Evolutionary conservation across 2,329 filamentous ascomycete species (phyloP).

Genomic region (Lasiodiplodia gonubiensis): DNA sequence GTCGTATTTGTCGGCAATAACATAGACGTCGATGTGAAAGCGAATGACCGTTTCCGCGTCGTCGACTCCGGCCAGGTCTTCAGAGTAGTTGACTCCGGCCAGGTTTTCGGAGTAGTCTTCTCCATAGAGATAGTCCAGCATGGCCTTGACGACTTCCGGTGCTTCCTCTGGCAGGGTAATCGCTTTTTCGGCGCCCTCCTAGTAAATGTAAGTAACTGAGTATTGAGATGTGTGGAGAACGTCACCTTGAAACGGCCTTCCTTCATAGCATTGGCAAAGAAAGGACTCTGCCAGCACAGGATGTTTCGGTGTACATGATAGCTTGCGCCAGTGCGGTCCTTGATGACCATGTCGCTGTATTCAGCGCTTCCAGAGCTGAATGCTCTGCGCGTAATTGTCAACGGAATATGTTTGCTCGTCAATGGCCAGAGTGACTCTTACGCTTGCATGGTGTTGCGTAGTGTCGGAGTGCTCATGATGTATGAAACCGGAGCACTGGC

Average conservation of each 20-base stretch:
- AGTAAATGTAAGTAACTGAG: neutral
- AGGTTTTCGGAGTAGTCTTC: neutral
- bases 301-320: neutral
- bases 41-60: neutral
- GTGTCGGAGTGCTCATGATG: neutral
- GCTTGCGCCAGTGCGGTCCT: neutral
- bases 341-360: neutral
- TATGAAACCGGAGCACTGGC: too few species aligned
- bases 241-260: neutral
- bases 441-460: neutral
- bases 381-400: neutral
- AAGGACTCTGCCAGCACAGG: neutral
- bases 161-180: neutral
- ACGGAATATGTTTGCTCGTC: neutral
- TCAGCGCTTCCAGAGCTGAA: neutral
- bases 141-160: neutral
- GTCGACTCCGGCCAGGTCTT: too few species aligned
- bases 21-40: constrained; percentile 1
- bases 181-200: neutral
- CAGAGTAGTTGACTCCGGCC: neutral
- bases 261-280: neutral
- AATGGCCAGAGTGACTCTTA: neutral
- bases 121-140: neutral
- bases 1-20: neutral
- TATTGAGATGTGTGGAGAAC: neutral